Conservation (phyloP, 768 basidiomycete species). For the Psilocybe tampanensis region DNA sequence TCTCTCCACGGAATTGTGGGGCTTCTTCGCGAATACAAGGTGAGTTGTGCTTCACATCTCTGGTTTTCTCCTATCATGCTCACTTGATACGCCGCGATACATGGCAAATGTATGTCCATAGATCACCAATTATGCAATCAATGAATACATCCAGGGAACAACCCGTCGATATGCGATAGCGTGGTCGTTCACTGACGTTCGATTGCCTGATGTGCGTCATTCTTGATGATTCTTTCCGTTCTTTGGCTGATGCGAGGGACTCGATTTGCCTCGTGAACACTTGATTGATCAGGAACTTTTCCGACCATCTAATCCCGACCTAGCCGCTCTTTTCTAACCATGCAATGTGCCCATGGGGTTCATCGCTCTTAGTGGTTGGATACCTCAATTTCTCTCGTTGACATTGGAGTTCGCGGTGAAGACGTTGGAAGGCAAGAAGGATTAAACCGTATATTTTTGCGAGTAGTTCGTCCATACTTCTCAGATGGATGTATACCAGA, state of each 20-base stretch:
- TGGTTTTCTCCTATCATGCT: too few relatives aligned
- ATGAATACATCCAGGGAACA: conserved; percentile 7
- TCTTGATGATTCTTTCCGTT: not conserved
- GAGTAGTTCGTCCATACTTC: too few relatives aligned
- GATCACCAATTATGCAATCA: conserved; percentile 8
- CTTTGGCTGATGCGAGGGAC: not conserved
- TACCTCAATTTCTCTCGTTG: too few relatives aligned
- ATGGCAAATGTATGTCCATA: too few relatives aligned
- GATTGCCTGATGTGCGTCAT: not conserved
- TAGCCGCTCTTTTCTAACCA: not conserved
- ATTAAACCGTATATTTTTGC: too few relatives aligned
- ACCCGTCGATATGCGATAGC: conserved; percentile 6
- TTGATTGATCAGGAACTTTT: not conserved
- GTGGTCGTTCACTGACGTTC: conserved; percentile 4
- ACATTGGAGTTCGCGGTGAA: too few relatives aligned
- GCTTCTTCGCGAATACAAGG: conserved; percentile 1
- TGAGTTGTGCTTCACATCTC: not conserved
- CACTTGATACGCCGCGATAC: too few relatives aligned
- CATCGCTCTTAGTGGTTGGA: too few relatives aligned
- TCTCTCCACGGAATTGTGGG: conserved; percentile 6
- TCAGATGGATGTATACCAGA: too few relatives aligned
- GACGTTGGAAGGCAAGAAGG: too few relatives aligned
- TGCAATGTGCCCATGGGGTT: too few relatives aligned
- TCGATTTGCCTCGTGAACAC: too few relatives aligned
- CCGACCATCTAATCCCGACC: not conserved